phyloP scores from a whole-genome alignment of 768 basidiomycete genomes.

The Hemileccinum impolitum region DNA sequence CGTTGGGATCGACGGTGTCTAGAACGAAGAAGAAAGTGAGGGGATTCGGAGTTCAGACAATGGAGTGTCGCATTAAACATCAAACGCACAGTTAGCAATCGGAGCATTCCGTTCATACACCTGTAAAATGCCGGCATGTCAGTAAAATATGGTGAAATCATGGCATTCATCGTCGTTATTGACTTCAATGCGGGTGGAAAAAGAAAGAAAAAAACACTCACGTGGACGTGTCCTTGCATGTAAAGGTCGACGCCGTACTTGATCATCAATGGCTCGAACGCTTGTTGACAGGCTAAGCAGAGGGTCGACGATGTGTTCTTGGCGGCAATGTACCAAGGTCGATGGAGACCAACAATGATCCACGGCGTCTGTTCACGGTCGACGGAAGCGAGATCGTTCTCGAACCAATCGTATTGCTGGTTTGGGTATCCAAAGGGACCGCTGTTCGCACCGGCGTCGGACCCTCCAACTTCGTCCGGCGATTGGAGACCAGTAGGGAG shows the following conservation, averaged over 20 bases:
- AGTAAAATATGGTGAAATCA: too few relatives aligned
- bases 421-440: conserved; percentile 29
- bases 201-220: conserved; percentile 1
- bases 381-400: conserved; percentile 22
- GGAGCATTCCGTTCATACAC: conserved; percentile 27
- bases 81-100: conserved; percentile 26
- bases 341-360: conserved; percentile 27
- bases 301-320: conserved; percentile 3
- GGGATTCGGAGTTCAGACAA: not conserved
- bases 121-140: conserved; percentile 11
- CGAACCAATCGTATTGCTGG: conserved; percentile 27
- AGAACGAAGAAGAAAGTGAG: not conserved
- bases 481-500: conserved; percentile 24
- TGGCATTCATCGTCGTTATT: too few relatives aligned
- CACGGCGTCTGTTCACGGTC: conserved; percentile 25
- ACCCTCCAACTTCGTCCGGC: conserved; percentile 22
- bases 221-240: conserved; percentile 28
- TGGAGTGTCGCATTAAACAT: too few relatives aligned
- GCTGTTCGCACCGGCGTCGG: conserved; percentile 17
- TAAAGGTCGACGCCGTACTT: conserved; percentile 30
- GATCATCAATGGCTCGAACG: conserved; percentile 30
- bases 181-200: too few relatives aligned
- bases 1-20: conserved; percentile 22
- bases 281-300: conserved; percentile 22
- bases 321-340: conserved; percentile 24